phyloP scores from a whole-genome alignment of 192 early-diverging fungal species.

The Fimicolochytrium jonesii region DNA sequence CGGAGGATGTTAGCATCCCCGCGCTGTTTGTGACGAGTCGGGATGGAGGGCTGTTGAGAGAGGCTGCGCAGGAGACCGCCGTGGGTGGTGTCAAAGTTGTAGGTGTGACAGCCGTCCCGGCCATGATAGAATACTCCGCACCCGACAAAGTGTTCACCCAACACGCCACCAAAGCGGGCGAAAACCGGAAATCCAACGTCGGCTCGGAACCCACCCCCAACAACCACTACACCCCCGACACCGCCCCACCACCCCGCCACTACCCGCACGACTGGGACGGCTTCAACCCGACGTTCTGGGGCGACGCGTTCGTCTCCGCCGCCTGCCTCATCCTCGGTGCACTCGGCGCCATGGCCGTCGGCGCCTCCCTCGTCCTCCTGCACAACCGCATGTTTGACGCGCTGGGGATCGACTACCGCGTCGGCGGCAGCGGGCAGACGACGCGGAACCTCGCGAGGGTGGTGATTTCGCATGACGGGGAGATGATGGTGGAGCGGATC shows the following conservation, averaged over 20 bases:
- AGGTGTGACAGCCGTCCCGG: neutral
- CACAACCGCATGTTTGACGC: slow-evolving; percentile 15
- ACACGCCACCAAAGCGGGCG: too few relatives aligned
- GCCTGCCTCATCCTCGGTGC: slow-evolving; percentile 9
- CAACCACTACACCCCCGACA: too few relatives aligned
- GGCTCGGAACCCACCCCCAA: too few relatives aligned
- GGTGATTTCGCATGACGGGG: slow-evolving; percentile 20
- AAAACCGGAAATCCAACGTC: too few relatives aligned
- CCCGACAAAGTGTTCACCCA: too few relatives aligned
- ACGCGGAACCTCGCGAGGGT: neutral
- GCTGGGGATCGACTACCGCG: neutral
- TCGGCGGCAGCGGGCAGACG: neutral
- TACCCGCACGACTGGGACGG: slow-evolving; percentile 1
- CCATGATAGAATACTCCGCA: too few relatives aligned
- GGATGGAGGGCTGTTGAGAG: slow-evolving; percentile 14
- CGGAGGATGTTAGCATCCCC: neutral
- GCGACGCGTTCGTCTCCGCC: slow-evolving; percentile 4
- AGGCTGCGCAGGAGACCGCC: neutral
- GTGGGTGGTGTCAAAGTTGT: neutral
- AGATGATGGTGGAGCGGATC: slow-evolving; percentile 24
- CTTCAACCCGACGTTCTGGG: neutral
- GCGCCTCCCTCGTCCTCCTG: slow-evolving; percentile 10
- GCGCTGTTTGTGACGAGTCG: slow-evolving; percentile 33
- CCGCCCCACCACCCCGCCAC: too few relatives aligned
- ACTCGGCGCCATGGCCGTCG: slow-evolving; percentile 10